These are phyloP conservation scores for Garcia nutans DNA, from an alignment of 345 rosid genomes.

Conservation along the genomic window DNA sequence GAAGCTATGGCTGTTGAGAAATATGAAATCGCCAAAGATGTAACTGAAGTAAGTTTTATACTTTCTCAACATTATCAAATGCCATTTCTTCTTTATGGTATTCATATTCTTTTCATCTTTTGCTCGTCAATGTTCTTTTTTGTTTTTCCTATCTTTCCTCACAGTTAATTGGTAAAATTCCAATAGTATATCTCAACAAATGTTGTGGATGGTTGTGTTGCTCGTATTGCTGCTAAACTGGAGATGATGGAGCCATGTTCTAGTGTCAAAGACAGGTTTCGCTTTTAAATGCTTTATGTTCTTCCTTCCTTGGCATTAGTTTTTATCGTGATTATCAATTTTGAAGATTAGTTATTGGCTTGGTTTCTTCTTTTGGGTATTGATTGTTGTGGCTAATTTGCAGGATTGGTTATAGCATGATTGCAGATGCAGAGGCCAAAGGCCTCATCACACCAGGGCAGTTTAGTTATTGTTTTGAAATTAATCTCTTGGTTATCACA, in stretches of 20 bases:
- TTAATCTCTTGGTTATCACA: neutral
- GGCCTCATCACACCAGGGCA: slow-evolving; percentile 77
- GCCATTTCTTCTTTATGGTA: neutral
- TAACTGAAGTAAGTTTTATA: slow-evolving; percentile 59
- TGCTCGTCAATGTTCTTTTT: neutral
- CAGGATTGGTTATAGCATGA: slow-evolving; percentile 94
- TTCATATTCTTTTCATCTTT: neutral
- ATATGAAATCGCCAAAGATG: slow-evolving; percentile 68
- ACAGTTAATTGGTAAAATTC: slow-evolving; percentile 24
- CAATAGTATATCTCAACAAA: slow-evolving; percentile 26
- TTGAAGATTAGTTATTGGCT: neutral
- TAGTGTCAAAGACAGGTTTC: slow-evolving; percentile 29
- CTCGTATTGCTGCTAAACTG: slow-evolving; percentile 28
- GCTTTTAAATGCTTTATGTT: neutral
- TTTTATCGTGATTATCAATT: neutral
- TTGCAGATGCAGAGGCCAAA: slow-evolving; percentile 73
- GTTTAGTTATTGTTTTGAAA: slow-evolving; percentile 36
- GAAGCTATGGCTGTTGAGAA: slow-evolving; percentile 48
- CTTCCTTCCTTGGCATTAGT: neutral
- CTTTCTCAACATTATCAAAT: neutral
- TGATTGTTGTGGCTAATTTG: slow-evolving; percentile 3
- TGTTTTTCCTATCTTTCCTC: neutral
- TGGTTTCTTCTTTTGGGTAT: neutral
- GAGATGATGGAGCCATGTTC: slow-evolving; percentile 33
- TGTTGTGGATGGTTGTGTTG: slow-evolving; percentile 27